A percentile compares a stretch with the other conserved stretches of the same genome.
phyloP scores from a whole-genome alignment of 768 basidiomycete species.

The Auricularia sp. region DNA sequence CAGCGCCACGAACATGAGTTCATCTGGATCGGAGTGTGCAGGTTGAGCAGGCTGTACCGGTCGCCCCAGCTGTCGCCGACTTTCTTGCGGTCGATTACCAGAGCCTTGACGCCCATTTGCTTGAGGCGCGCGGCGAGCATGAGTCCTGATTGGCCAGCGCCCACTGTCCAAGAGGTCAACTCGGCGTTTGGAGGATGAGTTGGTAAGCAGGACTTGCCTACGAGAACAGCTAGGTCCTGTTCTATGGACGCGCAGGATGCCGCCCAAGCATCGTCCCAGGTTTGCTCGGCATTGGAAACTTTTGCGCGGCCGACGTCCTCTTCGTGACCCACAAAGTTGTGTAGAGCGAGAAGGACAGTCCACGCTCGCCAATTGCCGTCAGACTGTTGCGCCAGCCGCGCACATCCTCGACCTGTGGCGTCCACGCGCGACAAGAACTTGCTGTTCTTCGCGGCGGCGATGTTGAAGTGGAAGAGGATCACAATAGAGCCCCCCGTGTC shows the following conservation, averaged over 20 bases:
- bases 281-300: not conserved
- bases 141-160: conserved; percentile 35
- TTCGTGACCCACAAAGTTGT: conserved; percentile 28
- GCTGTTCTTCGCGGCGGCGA: conserved; percentile 20
- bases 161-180: conserved; percentile 20
- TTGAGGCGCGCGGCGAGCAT: conserved; percentile 33
- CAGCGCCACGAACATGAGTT: not conserved
- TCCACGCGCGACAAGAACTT: conserved; percentile 24
- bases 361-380: conserved; percentile 27
- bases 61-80: conserved; percentile 36
- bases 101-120: conserved; percentile 29
- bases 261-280: not conserved
- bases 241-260: conserved; percentile 13
- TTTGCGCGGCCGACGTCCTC: not conserved
- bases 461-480: conserved; percentile 24
- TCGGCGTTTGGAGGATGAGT: not conserved
- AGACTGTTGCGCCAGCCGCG: conserved; percentile 20
- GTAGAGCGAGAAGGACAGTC: conserved; percentile 23
- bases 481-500: conserved; percentile 10
- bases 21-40: conserved; percentile 22
- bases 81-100: conserved; percentile 29
- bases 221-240: conserved; percentile 28
- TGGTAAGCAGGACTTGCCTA: conserved; percentile 21
- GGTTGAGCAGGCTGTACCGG: conserved; percentile 31
- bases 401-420: conserved; percentile 25